A percentile compares a stretch with the other conserved stretches of the same genome.
Evolutionary conservation across 495 filamentous ascomycete genomes (phyloP).

Genomic region (Penicillium silybi): DNA sequence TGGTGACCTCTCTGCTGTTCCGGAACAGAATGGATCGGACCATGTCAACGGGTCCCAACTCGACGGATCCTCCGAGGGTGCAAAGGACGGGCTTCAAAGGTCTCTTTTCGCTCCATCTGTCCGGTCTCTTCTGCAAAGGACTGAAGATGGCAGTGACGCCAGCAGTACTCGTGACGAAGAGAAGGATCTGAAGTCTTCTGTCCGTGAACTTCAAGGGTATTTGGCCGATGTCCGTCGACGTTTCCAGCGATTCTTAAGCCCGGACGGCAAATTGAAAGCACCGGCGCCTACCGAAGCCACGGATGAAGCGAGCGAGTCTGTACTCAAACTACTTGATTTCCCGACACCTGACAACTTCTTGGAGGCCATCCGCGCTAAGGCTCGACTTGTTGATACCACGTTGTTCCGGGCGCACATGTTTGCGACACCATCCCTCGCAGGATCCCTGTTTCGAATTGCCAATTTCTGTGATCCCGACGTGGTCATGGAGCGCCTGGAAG

Average conservation of each 20-base stretch:
- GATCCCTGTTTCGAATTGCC: slow-evolving; percentile 87
- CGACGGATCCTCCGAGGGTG: slow-evolving; percentile 27
- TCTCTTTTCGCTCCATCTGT: slow-evolving; percentile 52
- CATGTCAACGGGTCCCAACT: slow-evolving; percentile 23
- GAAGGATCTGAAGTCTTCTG: slow-evolving; percentile 75
- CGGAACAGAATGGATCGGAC: slow-evolving; percentile 41
- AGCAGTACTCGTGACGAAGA: slow-evolving; percentile 41
- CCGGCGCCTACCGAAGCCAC: slow-evolving; percentile 48
- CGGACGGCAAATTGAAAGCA: slow-evolving; percentile 67
- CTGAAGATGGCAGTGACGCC: slow-evolving; percentile 42
- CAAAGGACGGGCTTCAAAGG: slow-evolving; percentile 12
- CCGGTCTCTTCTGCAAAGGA: slow-evolving; percentile 48
- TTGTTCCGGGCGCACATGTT: slow-evolving; percentile 94
- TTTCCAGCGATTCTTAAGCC: slow-evolving; percentile 77
- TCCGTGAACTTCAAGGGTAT: slow-evolving; percentile 77
- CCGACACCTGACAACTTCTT: slow-evolving; percentile 56
- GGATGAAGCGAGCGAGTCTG: slow-evolving; percentile 44
- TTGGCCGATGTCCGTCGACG: slow-evolving; percentile 77
- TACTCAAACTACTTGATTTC: slow-evolving; percentile 45
- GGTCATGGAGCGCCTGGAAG: slow-evolving; percentile 86
- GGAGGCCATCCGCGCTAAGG: slow-evolving; percentile 65
- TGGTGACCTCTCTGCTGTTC: slow-evolving; percentile 64
- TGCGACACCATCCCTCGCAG: slow-evolving; percentile 75
- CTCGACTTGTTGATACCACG: slow-evolving; percentile 83
- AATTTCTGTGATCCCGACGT: slow-evolving; percentile 98